Percentiles rank a stretch among this genome's conserved stretches.
Conservation (phyloP, 148 eudicot genomes). For the Selenicereus undatus region DNA sequence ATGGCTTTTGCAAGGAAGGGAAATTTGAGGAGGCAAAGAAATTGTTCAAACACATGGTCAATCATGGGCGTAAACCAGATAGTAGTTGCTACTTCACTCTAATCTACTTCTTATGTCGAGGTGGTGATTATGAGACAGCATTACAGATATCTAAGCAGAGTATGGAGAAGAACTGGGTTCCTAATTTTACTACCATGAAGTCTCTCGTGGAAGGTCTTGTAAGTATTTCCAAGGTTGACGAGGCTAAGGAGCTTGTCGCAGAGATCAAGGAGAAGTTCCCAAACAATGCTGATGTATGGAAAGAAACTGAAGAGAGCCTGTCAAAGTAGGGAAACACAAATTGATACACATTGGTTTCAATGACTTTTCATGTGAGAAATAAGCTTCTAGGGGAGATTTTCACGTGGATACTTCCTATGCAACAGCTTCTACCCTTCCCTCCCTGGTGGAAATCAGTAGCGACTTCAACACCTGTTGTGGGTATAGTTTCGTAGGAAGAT, state of each 20-base stretch:
- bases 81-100: slow-evolving; percentile 63
- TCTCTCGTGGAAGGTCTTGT: slow-evolving; percentile 72
- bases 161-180: slow-evolving; percentile 69
- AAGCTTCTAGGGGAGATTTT: too few species aligned
- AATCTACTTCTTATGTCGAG: slow-evolving; percentile 50
- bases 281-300: slow-evolving; percentile 56
- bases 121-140: slow-evolving; percentile 66
- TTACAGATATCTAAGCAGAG: slow-evolving; percentile 53
- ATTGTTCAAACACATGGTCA: neutral
- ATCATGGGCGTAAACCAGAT: slow-evolving; percentile 30
- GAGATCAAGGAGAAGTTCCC: slow-evolving; percentile 68
- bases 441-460: neutral
- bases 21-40: slow-evolving; percentile 65
- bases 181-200: slow-evolving; percentile 68
- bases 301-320: slow-evolving; percentile 60
- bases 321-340: slow-evolving; percentile 28
- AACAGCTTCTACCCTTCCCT: neutral
- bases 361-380: too few species aligned
- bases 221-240: slow-evolving; percentile 59
- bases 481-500: neutral
- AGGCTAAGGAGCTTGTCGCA: slow-evolving; percentile 61
- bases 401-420: too few species aligned
- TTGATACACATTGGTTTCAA: neutral
- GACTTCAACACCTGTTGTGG: neutral
- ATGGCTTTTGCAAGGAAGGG: slow-evolving; percentile 79